phyloP scores from a whole-genome alignment of 169 alveolate species.

The Perkinsus olseni region DNA sequence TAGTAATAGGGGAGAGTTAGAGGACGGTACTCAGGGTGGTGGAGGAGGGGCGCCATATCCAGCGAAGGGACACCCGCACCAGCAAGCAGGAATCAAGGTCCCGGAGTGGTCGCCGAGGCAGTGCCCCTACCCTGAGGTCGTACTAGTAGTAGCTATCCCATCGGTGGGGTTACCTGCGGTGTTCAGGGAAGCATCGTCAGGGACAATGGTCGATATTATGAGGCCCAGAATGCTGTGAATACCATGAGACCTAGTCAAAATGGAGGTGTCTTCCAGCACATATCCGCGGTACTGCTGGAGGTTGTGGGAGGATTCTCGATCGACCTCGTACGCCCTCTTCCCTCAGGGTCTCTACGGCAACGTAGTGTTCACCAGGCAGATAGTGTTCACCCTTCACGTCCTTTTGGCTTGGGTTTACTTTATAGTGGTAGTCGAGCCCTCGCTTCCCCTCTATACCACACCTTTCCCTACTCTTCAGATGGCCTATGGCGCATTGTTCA shows the following conservation, averaged over 20 bases:
- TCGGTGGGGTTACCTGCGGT: neutral
- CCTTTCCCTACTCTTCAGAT: neutral
- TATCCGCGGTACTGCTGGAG: neutral
- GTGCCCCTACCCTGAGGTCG: neutral
- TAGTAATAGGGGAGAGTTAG: no score
- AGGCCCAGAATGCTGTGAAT: neutral
- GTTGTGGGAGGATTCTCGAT: neutral
- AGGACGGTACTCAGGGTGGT: no score
- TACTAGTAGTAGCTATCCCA: neutral
- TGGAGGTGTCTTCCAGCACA: neutral
- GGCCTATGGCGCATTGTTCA: neutral
- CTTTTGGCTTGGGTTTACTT: neutral
- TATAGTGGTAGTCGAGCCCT: neutral
- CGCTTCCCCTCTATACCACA: neutral
- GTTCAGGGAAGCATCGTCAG: neutral
- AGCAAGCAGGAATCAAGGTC: neutral
- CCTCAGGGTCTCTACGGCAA: neutral
- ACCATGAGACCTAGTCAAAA: neutral
- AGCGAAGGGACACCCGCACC: neutral
- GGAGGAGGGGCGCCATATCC: neutral
- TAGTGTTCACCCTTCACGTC: neutral
- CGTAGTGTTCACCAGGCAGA: neutral
- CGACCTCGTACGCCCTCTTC: neutral
- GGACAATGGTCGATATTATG: neutral
- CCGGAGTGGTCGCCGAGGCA: neutral